Evolutionary conservation across 1,284 basidiomycete genomes (phyloP).

Genomic region (Peniophora sp.): DNA sequence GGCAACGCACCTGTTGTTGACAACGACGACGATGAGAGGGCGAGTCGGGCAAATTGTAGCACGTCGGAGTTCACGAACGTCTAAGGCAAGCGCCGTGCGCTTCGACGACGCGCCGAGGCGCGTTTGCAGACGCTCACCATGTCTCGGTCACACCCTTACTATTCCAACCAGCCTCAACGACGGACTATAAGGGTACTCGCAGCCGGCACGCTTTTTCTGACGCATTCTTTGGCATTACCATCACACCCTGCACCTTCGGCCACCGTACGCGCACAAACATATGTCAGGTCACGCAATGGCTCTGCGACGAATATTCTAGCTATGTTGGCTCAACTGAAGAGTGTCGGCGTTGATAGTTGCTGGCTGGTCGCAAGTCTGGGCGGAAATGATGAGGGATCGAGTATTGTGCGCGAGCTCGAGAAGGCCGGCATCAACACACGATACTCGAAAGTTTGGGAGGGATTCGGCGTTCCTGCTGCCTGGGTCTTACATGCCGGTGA

Average conservation of each 20-base stretch:
- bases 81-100: too few species aligned
- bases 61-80: too few species aligned
- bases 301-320: conserved; percentile 65
- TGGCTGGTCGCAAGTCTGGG: conserved; percentile 68
- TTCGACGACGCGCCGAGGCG: too few species aligned
- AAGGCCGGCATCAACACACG: conserved; percentile 58
- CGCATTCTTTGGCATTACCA: conserved; percentile 57
- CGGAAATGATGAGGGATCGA: conserved; percentile 58
- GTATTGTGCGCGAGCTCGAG: conserved; percentile 58
- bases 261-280: conserved; percentile 61
- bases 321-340: conserved; percentile 57
- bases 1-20: too few species aligned
- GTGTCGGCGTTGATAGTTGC: conserved; percentile 42
- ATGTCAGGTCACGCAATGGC: conserved; percentile 58
- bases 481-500: conserved; percentile 70
- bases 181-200: conserved; percentile 65
- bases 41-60: too few species aligned
- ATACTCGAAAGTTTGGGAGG: conserved; percentile 67
- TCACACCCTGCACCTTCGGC: conserved; percentile 51
- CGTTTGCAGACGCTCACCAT: too few species aligned
- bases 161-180: conserved; percentile 1
- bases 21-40: too few species aligned
- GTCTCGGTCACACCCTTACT: too few species aligned
- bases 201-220: conserved; percentile 70
- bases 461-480: conserved; percentile 66